phyloP scores from a whole-genome alignment of 345 rosid genomes.

The Crucihimalaya himalaica region DNA sequence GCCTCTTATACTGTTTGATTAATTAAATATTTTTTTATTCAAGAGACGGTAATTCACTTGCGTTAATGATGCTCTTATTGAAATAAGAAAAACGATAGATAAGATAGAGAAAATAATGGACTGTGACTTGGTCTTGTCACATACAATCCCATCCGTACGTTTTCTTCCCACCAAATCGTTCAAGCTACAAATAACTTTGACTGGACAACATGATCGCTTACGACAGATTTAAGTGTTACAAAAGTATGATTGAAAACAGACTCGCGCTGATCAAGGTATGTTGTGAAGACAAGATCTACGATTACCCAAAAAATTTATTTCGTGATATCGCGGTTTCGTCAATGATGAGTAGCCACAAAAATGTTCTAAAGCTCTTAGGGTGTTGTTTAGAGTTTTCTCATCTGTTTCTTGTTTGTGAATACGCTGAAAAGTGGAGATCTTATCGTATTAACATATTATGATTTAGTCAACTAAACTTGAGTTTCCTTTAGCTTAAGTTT shows the following conservation, averaged over 20 bases:
- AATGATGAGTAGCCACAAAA: slow-evolving; percentile 26
- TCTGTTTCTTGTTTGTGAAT: slow-evolving; percentile 27
- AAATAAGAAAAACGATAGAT: no score
- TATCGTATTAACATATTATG: no score
- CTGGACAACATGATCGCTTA: not conserved
- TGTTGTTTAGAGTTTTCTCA: slow-evolving; percentile 30
- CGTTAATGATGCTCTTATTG: no score
- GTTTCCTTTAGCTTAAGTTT: no score
- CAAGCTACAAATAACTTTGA: slow-evolving; percentile 31
- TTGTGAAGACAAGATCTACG: no score
- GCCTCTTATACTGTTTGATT: no score
- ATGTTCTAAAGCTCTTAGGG: slow-evolving; percentile 24
- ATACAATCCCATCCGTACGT: slow-evolving; percentile 31
- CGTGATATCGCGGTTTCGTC: slow-evolving; percentile 22
- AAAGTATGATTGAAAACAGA: slow-evolving; percentile 15
- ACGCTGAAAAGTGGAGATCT: slow-evolving; percentile 13
- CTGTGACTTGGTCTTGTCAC: no score
- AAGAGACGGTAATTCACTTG: no score
- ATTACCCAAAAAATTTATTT: no score
- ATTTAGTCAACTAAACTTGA: no score
- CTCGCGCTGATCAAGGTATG: slow-evolving; percentile 11
- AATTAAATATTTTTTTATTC: no score
- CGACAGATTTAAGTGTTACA: slow-evolving; percentile 19
- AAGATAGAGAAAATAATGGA: no score
- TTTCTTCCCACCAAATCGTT: slow-evolving; percentile 23